phyloP scores from a whole-genome alignment of 371 early-diverging fungal species.

The Nematocida minor region DNA sequence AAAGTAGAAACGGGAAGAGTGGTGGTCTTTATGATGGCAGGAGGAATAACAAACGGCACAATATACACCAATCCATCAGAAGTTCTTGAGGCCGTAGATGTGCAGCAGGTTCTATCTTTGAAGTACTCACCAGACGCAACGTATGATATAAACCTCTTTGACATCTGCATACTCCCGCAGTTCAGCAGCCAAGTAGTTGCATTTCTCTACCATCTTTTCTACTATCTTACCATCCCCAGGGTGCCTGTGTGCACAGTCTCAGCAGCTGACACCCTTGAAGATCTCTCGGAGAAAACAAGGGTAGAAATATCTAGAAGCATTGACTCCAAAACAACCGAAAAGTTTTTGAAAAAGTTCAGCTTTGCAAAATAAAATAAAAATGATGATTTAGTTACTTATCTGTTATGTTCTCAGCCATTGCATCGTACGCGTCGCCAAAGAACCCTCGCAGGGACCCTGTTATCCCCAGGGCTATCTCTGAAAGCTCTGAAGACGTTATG shows the following conservation, averaged over 20 bases:
- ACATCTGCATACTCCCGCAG: background rate
- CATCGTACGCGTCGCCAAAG: conserved; percentile 50
- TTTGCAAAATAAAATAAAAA: conserved; percentile 1
- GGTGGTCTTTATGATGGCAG: conserved; percentile 21
- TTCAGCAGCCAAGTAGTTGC: background rate
- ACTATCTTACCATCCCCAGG: background rate
- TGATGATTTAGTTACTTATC: background rate
- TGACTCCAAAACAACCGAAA: conserved; percentile 15
- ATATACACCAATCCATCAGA: background rate
- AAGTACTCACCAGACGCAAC: background rate
- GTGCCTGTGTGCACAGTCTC: background rate
- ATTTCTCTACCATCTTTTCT: conserved; percentile 17
- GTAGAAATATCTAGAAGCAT: background rate
- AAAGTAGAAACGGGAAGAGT: background rate
- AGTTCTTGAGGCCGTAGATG: background rate
- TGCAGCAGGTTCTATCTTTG: background rate
- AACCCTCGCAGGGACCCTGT: background rate
- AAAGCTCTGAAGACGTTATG: conserved; percentile 15
- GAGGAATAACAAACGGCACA: conserved; percentile 22
- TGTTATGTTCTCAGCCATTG: conserved; percentile 28
- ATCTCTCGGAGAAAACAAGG: conserved; percentile 3
- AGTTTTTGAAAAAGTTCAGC: conserved; percentile 29
- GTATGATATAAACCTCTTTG: conserved; percentile 23
- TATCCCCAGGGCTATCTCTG: conserved; percentile 2
- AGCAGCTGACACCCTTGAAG: background rate